Evolutionary conservation across 192 early-diverging fungal species (phyloP), one percentile per base, ranked within the genome.

Genomic region (Podila epicladia): DNA sequence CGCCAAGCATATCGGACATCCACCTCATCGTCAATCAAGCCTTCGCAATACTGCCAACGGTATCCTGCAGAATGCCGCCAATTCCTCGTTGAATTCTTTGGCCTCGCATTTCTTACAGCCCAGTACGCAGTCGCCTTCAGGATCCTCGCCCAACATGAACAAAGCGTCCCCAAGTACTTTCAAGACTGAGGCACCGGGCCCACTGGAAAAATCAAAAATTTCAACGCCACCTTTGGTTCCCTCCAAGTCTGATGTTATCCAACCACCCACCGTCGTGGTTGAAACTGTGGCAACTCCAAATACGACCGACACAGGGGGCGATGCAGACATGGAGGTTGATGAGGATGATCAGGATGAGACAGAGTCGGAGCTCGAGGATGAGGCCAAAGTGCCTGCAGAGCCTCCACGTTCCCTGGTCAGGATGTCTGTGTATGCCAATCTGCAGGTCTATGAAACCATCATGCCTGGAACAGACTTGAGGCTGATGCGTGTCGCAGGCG

Each of bases 401-500:
- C 73, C 82, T 20, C 66, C 67, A 59, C 63, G 69, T 22, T 65
- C 72, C 32, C 26, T 76, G 3, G 74, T 83, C 26, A 41, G 64
- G 60, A 73, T 68, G 55, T 64, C 76, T 4, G 66, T 74, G 9
- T 84, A 84, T 50, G 83, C 69, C 1, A 71, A 79, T 26, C 48
- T 84, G 33, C 65, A 67, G 26, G 83, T 84, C 1, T 82, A 69
- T 29, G 83, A 84, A 62, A 72, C 75, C 11, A 62, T 71, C 20
- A 78, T 84, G 76, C 70, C 75, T 2, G 83, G 71, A 19, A 78
- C 75, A 4, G 75, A 74, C 57, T n/a, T 78, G 17, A 79, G 67
- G 37, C 33, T 84, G 32, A 78, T 84, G 83, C 75, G 79, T 35
- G 69, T 83, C 9, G 74, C 76, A 35, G 75, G 82, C n/a, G 57